Evolutionary conservation across 805 yeast species (phyloP), one percentile per base, ranked within the genome.

Genomic region (Candida golubevii): DNA sequence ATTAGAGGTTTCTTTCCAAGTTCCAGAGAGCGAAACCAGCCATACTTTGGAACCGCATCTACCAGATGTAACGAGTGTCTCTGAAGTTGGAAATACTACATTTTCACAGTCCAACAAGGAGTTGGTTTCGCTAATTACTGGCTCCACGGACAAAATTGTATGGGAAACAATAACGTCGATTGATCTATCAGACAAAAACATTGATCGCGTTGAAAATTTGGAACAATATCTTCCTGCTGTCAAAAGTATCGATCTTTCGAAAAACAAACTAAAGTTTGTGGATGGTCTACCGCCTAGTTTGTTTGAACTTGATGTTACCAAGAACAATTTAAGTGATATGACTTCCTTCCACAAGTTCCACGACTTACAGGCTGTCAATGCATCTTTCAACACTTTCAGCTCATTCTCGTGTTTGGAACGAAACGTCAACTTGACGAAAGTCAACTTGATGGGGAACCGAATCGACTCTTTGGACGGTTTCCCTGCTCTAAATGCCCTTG

Each of bases 101-200:
- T 78, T 78, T 51, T 65, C 79, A 1, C 74, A 75, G 49, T 66
- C 77, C 0, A 70, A 70, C 44, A 66, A 59, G 39, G 60, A 61
- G 11, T 54, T 78, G 33, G 77, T 76, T 4, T 61, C 77, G 7
- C 66, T 74, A 3, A 67, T 78, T 26, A 75, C 77, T 2, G 63
- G 59, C 8, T 58, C 61, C 8, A 58, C 66, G 7, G 60, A 66
- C 1, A 57, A 63, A 23, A 62, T 63, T 4, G 61, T 66, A 39
- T 78, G 83, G 83, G 64, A 66, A 30, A 50, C 51, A 11, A 58
- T 78, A 2, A 54, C 47, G 8, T 64, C 62, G 15, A 61, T 78
- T n/a, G 59, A 61, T 31, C 52, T 78, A 14, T 48, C 63, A 3
- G 63, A 56, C 11, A 55, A 55, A 28, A 59, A 54, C 14, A 59